Conservation (phyloP, 2,329 filamentous ascomycete genomes). For the Aureobasidium subglaciale region DNA sequence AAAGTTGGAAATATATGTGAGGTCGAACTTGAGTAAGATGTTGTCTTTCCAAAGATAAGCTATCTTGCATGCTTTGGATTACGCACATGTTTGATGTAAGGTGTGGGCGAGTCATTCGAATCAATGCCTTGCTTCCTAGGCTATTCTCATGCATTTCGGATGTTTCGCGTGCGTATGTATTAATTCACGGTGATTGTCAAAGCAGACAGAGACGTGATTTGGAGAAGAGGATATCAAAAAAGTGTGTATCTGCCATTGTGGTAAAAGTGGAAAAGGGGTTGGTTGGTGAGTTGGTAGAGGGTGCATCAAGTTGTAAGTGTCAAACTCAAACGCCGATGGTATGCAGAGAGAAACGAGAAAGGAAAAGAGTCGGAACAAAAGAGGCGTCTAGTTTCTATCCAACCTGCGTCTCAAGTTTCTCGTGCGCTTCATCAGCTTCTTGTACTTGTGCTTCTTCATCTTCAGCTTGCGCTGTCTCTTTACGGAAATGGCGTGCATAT, state of each 20-base stretch:
- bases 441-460: slow-evolving; percentile 99
- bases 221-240: neutral
- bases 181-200: too few species aligned
- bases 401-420: slow-evolving; percentile 81
- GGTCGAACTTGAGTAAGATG: too few species aligned
- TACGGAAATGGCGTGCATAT: slow-evolving; percentile 81
- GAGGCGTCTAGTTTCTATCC: slow-evolving; percentile 32
- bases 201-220: too few species aligned
- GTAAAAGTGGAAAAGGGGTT: neutral
- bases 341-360: neutral
- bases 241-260: neutral
- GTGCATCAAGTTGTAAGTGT: slow-evolving; percentile 10
- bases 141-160: too few species aligned
- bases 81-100: too few species aligned
- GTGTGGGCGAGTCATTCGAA: too few species aligned
- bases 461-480: slow-evolving; percentile 87
- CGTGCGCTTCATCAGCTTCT: slow-evolving; percentile 95
- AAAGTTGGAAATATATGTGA: too few species aligned
- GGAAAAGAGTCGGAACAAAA: neutral
- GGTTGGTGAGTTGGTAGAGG: neutral
- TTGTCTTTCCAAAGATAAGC: too few species aligned
- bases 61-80: too few species aligned
- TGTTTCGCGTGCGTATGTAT: too few species aligned
- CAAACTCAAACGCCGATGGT: slow-evolving; percentile 5
- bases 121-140: too few species aligned